A percentile compares a stretch with the other conserved stretches of the same genome.
phyloP scores from a whole-genome alignment of 306 rosid genomes.

The Begonia fuchsioides region DNA sequence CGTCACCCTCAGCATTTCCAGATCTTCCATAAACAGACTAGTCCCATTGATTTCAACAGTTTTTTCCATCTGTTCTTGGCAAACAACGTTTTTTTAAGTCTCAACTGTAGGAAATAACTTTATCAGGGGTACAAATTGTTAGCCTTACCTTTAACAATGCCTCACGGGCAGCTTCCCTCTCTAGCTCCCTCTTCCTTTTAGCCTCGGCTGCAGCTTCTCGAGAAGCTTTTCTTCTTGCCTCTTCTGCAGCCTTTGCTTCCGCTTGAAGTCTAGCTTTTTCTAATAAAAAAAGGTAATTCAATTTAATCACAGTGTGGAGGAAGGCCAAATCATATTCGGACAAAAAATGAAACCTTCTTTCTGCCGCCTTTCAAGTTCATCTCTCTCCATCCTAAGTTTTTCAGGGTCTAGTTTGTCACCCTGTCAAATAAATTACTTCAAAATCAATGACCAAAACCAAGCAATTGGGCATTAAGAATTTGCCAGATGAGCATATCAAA shows the following conservation, averaged over 20 bases:
- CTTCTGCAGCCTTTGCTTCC: constrained; percentile 93
- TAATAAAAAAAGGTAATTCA: constrained; percentile 7
- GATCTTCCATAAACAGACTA: constrained; percentile 66
- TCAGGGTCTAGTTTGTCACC: constrained; percentile 85
- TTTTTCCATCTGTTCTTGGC: constrained; percentile 64
- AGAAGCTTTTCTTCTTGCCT: constrained; percentile 66
- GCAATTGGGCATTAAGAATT: constrained; percentile 2
- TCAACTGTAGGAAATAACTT: too few species aligned
- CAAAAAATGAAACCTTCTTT: constrained; percentile 49
- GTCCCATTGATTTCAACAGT: constrained; percentile 79
- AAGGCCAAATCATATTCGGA: not conserved
- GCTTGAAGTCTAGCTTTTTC: constrained; percentile 94
- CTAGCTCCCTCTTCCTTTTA: constrained; percentile 60
- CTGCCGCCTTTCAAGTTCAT: constrained; percentile 72
- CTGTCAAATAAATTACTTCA: constrained; percentile 19
- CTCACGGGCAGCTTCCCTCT: constrained; percentile 92
- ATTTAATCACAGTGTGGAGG: not conserved
- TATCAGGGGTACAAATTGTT: not conserved
- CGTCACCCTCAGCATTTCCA: constrained; percentile 59
- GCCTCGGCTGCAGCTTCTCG: constrained; percentile 74
- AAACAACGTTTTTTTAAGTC: too few species aligned
- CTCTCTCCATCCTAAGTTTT: constrained; percentile 68
- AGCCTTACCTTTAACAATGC: constrained; percentile 61
- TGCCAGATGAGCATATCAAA: constrained; percentile 8
- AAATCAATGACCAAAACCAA: not conserved